Evolutionary conservation across 805 yeast species (phyloP), one percentile per base, ranked within the genome.

Genomic region (Dipodascus albidus): DNA sequence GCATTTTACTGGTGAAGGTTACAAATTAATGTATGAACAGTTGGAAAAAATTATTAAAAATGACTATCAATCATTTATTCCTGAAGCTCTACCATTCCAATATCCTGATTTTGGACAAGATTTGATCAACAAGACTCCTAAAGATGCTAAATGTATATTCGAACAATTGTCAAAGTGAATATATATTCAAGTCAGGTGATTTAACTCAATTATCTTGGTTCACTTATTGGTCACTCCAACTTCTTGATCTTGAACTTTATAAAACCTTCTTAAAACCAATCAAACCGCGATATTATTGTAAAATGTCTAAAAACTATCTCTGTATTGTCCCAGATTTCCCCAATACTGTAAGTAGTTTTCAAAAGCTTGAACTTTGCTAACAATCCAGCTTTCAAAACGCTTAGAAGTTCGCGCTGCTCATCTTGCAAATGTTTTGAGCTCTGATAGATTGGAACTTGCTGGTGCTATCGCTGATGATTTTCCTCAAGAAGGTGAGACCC

Each of bases 301-400:
- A 23, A 11, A 23, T 48, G 49, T 17, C 48, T 31, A 52, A 52
- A 22, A 87, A 83, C 65, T 83, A 82, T 78, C 72, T 80, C 64
- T 91, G 81, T 15, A 72, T 83, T 62, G 78, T 85, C 35, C 82
- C 73, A 66, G 95, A 86, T 65, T 79, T 78, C 62, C 86, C 87
- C 50, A 80, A 78, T 44, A 67, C 78, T 52, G 83, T 52, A 47
- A 48, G 56, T 48, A 23, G 33, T 17, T 47, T 48, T 4, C 23
- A 9, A 9, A 4, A 6, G 27, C 23, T 23, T 6, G 23, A 48
- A 48, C 35, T 48, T 47, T 19, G 14, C 15, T 15, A 19, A 47
- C 49, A 15, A 15, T 48, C 1, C 35, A 59, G 57, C 55, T 63
- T 15, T 55, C 53, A 17, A 58, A 60, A 31, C 65, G 69, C 23